phyloP scores from a whole-genome alignment of 345 rosid species.

The Trapa bicornis region DNA sequence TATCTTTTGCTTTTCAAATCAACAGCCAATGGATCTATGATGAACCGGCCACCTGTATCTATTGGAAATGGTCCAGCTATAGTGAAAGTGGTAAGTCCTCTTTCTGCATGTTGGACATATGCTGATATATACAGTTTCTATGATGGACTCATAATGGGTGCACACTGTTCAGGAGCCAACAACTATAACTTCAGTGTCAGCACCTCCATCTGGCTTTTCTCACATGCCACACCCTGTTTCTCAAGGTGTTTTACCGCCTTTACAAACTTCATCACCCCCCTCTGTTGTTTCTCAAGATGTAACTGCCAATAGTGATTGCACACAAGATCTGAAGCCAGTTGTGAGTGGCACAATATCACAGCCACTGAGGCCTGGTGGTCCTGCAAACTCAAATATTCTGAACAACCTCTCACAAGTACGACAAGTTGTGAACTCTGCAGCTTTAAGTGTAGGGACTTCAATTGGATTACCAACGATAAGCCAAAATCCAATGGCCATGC shows the following conservation, averaged over 20 bases:
- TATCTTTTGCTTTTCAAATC: background rate
- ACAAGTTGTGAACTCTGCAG: constrained; percentile 76
- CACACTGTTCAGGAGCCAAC: constrained; percentile 65
- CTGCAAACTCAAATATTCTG: constrained; percentile 80
- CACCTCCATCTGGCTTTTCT: constrained; percentile 51
- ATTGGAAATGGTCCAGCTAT: constrained; percentile 69
- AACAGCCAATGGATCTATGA: constrained; percentile 38
- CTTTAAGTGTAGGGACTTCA: constrained; percentile 83
- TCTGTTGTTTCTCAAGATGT: constrained; percentile 65
- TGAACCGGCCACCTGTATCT: constrained; percentile 56
- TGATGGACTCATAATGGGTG: constrained; percentile 5
- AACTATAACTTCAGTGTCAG: constrained; percentile 54
- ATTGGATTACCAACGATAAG: constrained; percentile 57
- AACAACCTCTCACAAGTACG: constrained; percentile 88
- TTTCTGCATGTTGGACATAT: background rate
- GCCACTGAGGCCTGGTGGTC: constrained; percentile 53
- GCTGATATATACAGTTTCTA: background rate
- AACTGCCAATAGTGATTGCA: constrained; percentile 39
- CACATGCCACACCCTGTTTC: constrained; percentile 59
- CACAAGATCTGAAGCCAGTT: constrained; percentile 68
- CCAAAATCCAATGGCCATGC: constrained; percentile 82
- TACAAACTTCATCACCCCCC: constrained; percentile 76
- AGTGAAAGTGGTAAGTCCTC: constrained; percentile 78
- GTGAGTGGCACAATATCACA: constrained; percentile 59
- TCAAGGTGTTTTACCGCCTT: constrained; percentile 44